phyloP scores from a whole-genome alignment of 495 filamentous ascomycete species.

The Penicillium angulare region DNA sequence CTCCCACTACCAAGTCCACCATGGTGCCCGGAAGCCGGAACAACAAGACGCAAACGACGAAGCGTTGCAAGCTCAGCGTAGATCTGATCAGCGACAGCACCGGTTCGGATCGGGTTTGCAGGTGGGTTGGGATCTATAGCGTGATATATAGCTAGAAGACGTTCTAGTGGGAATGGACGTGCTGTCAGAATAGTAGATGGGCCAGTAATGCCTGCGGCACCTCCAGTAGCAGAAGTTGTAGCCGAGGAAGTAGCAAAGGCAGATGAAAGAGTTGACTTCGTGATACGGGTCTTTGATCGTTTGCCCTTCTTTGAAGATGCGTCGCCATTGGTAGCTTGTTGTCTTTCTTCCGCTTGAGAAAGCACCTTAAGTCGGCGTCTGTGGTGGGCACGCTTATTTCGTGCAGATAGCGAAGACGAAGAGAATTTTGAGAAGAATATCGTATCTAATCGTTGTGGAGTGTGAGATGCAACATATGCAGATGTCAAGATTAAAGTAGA shows the following conservation, averaged over 20 bases:
- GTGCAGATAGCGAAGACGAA: constrained; percentile 48
- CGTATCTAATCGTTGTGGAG: constrained; percentile 71
- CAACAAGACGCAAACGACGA: constrained; percentile 71
- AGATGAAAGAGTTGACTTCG: constrained; percentile 46
- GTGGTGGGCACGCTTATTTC: constrained; percentile 56
- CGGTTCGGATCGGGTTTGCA: constrained; percentile 46
- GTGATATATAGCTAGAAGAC: constrained; percentile 83
- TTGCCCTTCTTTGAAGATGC: constrained; percentile 36
- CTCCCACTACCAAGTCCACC: constrained; percentile 28
- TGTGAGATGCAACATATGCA: constrained; percentile 90
- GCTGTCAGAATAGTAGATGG: constrained; percentile 71
- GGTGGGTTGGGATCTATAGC: constrained; percentile 69
- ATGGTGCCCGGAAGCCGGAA: constrained; percentile 52
- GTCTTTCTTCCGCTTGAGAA: constrained; percentile 40
- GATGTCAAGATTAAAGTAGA: constrained; percentile 80
- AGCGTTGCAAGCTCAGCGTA: constrained; percentile 77
- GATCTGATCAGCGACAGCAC: constrained; percentile 57
- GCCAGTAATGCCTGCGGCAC: constrained; percentile 49
- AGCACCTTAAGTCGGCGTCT: constrained; percentile 49
- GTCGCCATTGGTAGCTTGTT: constrained; percentile 25
- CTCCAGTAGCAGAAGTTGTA: constrained; percentile 36
- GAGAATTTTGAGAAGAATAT: constrained; percentile 82
- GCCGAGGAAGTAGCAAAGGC: constrained; percentile 42
- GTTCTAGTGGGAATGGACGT: constrained; percentile 81
- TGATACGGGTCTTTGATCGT: constrained; percentile 43